Percentiles rank a stretch among this genome's conserved stretches.
These are phyloP conservation scores for Aureobasidium sp. DNA, from an alignment of 2,329 filamentous ascomycete species.

Conservation along the genomic window DNA sequence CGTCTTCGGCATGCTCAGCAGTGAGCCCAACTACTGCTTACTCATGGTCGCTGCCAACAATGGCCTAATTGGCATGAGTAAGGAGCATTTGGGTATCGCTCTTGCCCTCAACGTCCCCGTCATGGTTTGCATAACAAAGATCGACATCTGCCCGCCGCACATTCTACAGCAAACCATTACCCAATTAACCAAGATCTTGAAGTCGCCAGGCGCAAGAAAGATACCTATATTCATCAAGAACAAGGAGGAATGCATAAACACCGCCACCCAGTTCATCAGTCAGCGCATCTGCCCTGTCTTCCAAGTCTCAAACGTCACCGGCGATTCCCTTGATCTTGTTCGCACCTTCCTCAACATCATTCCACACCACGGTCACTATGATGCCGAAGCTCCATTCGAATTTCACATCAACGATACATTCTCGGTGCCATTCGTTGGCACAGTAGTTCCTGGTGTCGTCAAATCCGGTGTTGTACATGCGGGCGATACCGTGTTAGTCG, in stretches of 20 bases:
- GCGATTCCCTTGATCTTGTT: slow-evolving; percentile 81
- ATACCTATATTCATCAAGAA: slow-evolving; percentile 94
- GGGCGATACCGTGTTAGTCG: slow-evolving; percentile 82
- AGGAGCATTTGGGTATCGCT: slow-evolving; percentile 93
- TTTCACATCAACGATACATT: slow-evolving; percentile 97
- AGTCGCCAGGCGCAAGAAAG: slow-evolving; percentile 86
- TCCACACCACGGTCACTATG: slow-evolving; percentile 88
- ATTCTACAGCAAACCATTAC: slow-evolving; percentile 89
- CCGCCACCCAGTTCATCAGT: slow-evolving; percentile 90
- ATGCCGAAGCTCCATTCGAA: slow-evolving; percentile 79
- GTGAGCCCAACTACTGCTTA: slow-evolving; percentile 93
- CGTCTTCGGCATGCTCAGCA: slow-evolving; percentile 88
- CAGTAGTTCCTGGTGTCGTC: slow-evolving; percentile 89
- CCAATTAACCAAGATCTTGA: slow-evolving; percentile 86
- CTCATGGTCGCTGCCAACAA: slow-evolving; percentile 99
- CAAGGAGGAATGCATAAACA: slow-evolving; percentile 86
- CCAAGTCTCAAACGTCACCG: slow-evolving; percentile 96
- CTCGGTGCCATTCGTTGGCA: slow-evolving; percentile 93
- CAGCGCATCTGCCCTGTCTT: slow-evolving; percentile 95
- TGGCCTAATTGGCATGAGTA: slow-evolving; percentile 94
- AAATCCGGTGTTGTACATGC: slow-evolving; percentile 76
- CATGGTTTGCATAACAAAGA: slow-evolving; percentile 97
- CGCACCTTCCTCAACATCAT: slow-evolving; percentile 91
- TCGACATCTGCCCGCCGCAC: slow-evolving; percentile 93
- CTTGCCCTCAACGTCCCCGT: slow-evolving; percentile 92